These are phyloP conservation scores for Ganoderma multipileum DNA, from an alignment of 1,284 basidiomycete genomes.

Conservation along the genomic window DNA sequence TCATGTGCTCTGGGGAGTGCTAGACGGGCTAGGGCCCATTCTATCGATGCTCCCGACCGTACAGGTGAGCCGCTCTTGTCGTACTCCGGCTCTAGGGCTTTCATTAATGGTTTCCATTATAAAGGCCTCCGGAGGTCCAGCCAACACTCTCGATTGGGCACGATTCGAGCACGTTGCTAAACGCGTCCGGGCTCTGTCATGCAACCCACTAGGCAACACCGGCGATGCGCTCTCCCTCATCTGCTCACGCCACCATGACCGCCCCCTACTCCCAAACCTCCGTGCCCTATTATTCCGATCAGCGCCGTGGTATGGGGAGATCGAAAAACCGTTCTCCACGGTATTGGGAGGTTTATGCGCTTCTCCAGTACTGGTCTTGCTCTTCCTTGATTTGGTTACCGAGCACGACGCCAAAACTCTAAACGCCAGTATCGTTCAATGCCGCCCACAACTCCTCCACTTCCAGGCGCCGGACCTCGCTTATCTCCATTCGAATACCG, in stretches of 20 bases:
- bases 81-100: no score
- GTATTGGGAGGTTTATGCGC: no score
- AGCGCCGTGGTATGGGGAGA: no score
- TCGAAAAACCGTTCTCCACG: no score
- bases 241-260: no score
- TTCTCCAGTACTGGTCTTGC: no score
- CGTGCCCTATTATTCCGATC: no score
- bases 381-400: no score
- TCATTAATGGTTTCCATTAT: background rate
- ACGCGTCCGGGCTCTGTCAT: background rate
- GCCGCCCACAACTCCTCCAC: background rate
- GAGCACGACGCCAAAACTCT: background rate
- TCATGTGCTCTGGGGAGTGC: background rate
- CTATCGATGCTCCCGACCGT: background rate
- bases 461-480: background rate
- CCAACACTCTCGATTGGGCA: background rate
- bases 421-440: no score
- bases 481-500: background rate
- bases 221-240: no score
- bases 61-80: background rate
- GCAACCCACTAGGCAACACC: no score
- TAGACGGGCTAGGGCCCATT: background rate
- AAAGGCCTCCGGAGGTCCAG: background rate
- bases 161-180: background rate
- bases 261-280: no score